Evolutionary conservation across 2,329 filamentous ascomycete genomes (phyloP).

Genomic region (Xylariaceae sp.): DNA sequence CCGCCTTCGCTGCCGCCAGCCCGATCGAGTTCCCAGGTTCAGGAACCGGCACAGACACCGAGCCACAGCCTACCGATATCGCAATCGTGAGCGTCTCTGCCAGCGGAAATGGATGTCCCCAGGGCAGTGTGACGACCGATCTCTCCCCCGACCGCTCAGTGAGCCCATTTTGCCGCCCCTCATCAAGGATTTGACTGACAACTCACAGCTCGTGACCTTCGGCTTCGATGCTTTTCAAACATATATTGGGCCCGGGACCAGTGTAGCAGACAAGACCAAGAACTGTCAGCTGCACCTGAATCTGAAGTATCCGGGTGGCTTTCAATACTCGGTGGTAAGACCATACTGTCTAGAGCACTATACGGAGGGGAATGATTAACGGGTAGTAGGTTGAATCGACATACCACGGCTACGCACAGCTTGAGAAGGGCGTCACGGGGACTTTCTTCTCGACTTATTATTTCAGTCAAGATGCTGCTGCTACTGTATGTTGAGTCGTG

Average conservation of each 20-base stretch:
- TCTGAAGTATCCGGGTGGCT: conserved; percentile 44
- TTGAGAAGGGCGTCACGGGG: conserved; percentile 41
- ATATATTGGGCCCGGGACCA: conserved; percentile 42
- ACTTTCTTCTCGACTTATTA: conserved; percentile 46
- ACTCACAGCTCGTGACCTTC: conserved; percentile 40
- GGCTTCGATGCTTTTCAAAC: conserved; percentile 46
- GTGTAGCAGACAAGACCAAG: conserved; percentile 37
- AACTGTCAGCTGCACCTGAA: conserved; percentile 46
- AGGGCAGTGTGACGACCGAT: conserved; percentile 39
- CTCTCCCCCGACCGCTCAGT: conserved; percentile 41
- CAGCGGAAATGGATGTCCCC: conserved; percentile 43
- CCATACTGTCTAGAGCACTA: too few relatives aligned
- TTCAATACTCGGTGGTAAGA: conserved; percentile 40
- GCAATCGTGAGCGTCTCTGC: conserved; percentile 38
- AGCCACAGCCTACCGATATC: conserved; percentile 38
- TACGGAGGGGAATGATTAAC: not conserved
- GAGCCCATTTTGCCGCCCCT: conserved; percentile 7
- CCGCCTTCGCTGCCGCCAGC: conserved; percentile 35
- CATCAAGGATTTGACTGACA: conserved; percentile 5
- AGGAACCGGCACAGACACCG: conserved; percentile 23
- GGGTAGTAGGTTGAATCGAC: conserved; percentile 37
- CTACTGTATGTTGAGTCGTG: conserved; percentile 29
- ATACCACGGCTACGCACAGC: conserved; percentile 46
- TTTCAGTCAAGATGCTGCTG: conserved; percentile 42
- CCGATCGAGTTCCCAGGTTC: conserved; percentile 31